phyloP scores from a whole-genome alignment of 2,329 filamentous ascomycete species.

The Fusarium sp. region DNA sequence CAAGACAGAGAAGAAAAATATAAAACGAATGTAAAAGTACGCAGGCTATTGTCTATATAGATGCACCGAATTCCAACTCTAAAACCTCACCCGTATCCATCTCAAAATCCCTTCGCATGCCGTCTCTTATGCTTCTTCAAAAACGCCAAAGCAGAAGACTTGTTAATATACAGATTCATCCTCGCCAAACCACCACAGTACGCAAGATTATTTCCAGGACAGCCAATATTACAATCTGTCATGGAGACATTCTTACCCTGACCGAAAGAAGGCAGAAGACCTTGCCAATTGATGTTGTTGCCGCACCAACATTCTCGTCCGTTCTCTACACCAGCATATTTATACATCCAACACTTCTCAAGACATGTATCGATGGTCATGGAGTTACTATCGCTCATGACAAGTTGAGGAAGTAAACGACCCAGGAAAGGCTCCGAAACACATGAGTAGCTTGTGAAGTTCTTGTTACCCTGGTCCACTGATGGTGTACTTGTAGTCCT shows the following conservation, averaged over 20 bases:
- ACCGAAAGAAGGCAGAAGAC: slow-evolving; percentile 18
- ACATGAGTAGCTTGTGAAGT: slow-evolving; percentile 51
- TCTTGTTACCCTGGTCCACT: slow-evolving; percentile 46
- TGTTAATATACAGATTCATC: slow-evolving; percentile 46
- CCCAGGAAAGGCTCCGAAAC: slow-evolving; percentile 46
- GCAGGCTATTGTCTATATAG: not conserved
- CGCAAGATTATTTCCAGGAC: slow-evolving; percentile 45
- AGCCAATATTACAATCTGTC: slow-evolving; percentile 45
- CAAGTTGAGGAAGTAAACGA: slow-evolving; percentile 43
- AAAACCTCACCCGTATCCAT: not conserved
- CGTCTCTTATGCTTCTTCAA: slow-evolving; percentile 14
- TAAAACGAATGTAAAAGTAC: not conserved
- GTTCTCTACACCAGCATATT: slow-evolving; percentile 50
- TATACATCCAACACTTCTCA: slow-evolving; percentile 45
- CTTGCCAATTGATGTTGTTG: slow-evolving; percentile 42
- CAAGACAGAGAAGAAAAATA: rapidly evolving
- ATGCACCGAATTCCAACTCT: not conserved
- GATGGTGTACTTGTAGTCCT: slow-evolving; percentile 28
- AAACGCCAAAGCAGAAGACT: slow-evolving; percentile 10
- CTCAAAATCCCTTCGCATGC: not conserved
- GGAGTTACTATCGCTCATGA: slow-evolving; percentile 41
- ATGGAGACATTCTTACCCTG: slow-evolving; percentile 44
- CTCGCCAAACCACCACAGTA: slow-evolving; percentile 45
- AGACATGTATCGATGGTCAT: slow-evolving; percentile 49
- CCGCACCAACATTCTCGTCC: slow-evolving; percentile 51